These are phyloP conservation scores for Pichia cephalocereana DNA, from an alignment of 805 yeast species.

Conservation along the genomic window DNA sequence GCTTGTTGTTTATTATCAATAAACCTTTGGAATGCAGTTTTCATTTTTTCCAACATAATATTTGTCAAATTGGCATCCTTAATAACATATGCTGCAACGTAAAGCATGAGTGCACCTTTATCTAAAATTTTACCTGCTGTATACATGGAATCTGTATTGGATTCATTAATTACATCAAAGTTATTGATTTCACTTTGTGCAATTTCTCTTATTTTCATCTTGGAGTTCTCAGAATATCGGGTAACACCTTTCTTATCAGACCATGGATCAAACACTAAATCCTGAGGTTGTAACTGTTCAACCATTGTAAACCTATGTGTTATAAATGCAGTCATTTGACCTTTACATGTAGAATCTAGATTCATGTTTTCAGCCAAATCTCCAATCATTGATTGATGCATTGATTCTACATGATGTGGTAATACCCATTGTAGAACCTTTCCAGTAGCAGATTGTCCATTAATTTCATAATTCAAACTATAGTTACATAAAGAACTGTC, in stretches of 20 bases:
- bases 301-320: conserved; percentile 25
- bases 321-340: conserved; percentile 38
- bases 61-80: conserved; percentile 44
- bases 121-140: conserved; percentile 82
- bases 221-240: conserved; percentile 27
- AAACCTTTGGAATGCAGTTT: conserved; percentile 62
- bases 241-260: conserved; percentile 34
- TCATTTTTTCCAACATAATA: conserved; percentile 46
- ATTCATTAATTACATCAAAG: conserved; percentile 43
- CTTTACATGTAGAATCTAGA: conserved; percentile 47
- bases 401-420: conserved; percentile 42
- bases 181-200: conserved; percentile 46
- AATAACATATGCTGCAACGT: conserved; percentile 59
- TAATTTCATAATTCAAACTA: conserved; percentile 29
- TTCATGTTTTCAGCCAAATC: conserved; percentile 20
- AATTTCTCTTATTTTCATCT: conserved; percentile 33
- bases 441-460: conserved; percentile 18
- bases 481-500: conserved; percentile 19
- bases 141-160: conserved; percentile 80
- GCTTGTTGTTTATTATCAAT: conserved; percentile 56
- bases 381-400: conserved; percentile 14
- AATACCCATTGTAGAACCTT: conserved; percentile 36
- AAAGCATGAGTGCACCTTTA: conserved; percentile 81
- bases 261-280: conserved; percentile 50
- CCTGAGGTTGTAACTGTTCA: conserved; percentile 23